Percentiles rank a stretch among this genome's conserved stretches.
phyloP scores from a whole-genome alignment of 1,284 basidiomycete species.

The Baeospora myosura region DNA sequence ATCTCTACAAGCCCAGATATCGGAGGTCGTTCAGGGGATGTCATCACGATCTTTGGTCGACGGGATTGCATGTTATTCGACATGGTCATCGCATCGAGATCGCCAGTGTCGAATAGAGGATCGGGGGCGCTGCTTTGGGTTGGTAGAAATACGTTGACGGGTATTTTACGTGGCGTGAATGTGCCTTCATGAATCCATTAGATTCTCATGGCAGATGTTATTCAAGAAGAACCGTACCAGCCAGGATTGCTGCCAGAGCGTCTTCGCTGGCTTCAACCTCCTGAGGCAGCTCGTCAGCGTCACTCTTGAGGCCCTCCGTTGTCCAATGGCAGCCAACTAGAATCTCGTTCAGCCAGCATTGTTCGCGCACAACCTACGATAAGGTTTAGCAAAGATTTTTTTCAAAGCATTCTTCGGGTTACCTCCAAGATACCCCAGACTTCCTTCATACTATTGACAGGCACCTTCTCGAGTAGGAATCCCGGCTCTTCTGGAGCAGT shows the following conservation, averaged over 20 bases:
- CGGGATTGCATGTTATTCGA: slow-evolving; percentile 21
- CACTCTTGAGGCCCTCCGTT: slow-evolving; percentile 36
- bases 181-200: slow-evolving; percentile 32
- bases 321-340: slow-evolving; percentile 52
- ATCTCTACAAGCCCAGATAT: slow-evolving; percentile 55
- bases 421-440: slow-evolving; percentile 69
- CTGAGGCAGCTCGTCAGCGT: slow-evolving; percentile 21
- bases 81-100: slow-evolving; percentile 29
- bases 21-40: slow-evolving; percentile 50
- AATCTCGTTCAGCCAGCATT: slow-evolving; percentile 72
- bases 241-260: slow-evolving; percentile 48
- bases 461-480: slow-evolving; percentile 59
- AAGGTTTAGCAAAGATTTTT: background rate
- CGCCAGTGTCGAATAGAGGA: slow-evolving; percentile 34
- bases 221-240: slow-evolving; percentile 27
- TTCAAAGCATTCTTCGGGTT: slow-evolving; percentile 10
- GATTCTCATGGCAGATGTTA: background rate
- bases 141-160: slow-evolving; percentile 52
- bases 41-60: slow-evolving; percentile 41
- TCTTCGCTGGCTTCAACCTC: slow-evolving; percentile 30
- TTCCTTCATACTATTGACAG: slow-evolving; percentile 62
- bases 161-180: slow-evolving; percentile 46
- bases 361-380: slow-evolving; percentile 61
- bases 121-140: slow-evolving; percentile 26
- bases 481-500: slow-evolving; percentile 64